Evolutionary conservation across 306 rosid genomes (phyloP), one percentile per base, ranked within the genome.

Genomic region (Cicer arietinum): DNA sequence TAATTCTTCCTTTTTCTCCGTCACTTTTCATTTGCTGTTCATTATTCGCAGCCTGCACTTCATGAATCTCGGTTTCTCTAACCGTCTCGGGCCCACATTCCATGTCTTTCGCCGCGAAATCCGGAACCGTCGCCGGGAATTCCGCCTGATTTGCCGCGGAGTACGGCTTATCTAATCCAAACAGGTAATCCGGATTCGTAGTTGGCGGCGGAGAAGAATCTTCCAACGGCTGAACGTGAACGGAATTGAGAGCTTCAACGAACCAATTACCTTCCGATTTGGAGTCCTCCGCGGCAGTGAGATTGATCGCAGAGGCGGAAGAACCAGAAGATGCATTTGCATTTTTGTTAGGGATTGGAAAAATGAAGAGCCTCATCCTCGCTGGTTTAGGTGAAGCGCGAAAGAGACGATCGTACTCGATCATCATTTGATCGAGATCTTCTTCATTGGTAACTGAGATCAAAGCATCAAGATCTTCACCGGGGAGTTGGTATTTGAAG

Each of bases 401-500:
- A 69, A 30, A 68, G 79, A 91, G 59, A 2, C 97, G 92, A 75
- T 94, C 97, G 62, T 86, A 91, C 87, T 94, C 97, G 45, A 87
- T 56, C 96, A 94, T 90, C 92, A 91, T 83, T 53, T 90, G 91
- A 45, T 88, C 92, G 12, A 94, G 92, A 80, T 94, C 97, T 18
- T 94, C 98, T 10, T 91, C 94, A 50, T 88, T 90, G 69, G 88
- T 88, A 51, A 94, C 96, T 39, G 98, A 94, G 64, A 91, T 91
- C 72, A 94, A 81, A 7, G 97, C 90, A 61, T 94, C 97, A 75
- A 94, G 97, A 58, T 91, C 98, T 59, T 91, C 97, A 16, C 96
- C 96, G 1, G 92, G 98, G 25, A 90, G 96, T 67, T 91, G 97
- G 77, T 94, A 94, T 84, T 94, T 94, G 80, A 94, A 81, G 77